Conservation (phyloP, 2,329 filamentous ascomycete genomes). For the Botryotinia convoluta region DNA sequence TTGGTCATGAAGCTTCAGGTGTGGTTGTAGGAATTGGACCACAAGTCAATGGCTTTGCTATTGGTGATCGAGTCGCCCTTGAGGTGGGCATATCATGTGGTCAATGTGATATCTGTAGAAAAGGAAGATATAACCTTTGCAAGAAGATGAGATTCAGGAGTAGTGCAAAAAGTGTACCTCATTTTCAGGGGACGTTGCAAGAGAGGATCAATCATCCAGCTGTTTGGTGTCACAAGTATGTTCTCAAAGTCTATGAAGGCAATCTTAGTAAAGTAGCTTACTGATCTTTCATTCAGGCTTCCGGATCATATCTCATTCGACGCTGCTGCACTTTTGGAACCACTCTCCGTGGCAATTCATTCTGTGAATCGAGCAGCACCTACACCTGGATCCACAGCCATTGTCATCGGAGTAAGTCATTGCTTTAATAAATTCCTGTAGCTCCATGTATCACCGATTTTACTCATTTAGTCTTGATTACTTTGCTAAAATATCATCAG, state of each 20-base stretch:
- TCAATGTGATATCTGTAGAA: conserved; percentile 84
- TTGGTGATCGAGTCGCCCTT: conserved; percentile 63
- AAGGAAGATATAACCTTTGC: conserved; percentile 70
- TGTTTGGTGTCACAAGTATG: conserved; percentile 60
- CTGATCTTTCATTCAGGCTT: conserved; percentile 43
- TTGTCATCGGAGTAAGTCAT: conserved; percentile 56
- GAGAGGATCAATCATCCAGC: conserved; percentile 62
- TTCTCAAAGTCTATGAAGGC: conserved; percentile 1
- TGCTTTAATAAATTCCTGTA: neutral
- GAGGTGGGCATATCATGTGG: conserved; percentile 94
- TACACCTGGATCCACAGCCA: conserved; percentile 52
- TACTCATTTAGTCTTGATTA: too few species aligned
- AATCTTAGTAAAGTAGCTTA: neutral
- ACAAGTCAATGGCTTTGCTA: conserved; percentile 49
- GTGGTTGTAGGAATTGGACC: conserved; percentile 56
- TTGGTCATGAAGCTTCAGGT: conserved; percentile 62
- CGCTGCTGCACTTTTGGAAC: conserved; percentile 59
- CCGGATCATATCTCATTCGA: conserved; percentile 58
- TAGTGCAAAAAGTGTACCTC: conserved; percentile 61
- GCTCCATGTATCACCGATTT: neutral
- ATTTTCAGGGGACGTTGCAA: conserved; percentile 62
- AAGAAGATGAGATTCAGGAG: conserved; percentile 60
- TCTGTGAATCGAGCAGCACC: conserved; percentile 55
- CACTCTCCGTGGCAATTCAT: conserved; percentile 60
- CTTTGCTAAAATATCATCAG: neutral